Evolutionary conservation across 108 stramenopile species (phyloP).

Genomic region (Cyclotella cryptica): DNA sequence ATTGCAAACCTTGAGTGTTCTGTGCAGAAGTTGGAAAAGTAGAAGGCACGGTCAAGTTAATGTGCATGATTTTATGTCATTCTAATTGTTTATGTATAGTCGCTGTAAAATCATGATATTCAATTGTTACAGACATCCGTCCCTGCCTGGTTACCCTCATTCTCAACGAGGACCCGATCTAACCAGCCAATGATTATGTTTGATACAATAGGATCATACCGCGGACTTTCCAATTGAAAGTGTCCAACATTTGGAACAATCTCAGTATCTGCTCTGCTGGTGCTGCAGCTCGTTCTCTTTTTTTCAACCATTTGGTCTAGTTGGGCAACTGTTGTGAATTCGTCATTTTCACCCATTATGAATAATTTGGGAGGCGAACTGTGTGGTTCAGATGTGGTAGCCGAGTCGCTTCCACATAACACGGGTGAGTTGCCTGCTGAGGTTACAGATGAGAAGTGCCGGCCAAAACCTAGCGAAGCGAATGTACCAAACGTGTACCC

Average conservation of each 20-base stretch:
- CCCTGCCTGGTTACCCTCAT: too few species aligned
- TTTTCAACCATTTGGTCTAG: constrained; percentile 27
- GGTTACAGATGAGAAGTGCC: constrained; percentile 32
- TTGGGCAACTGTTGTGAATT: constrained; percentile 35
- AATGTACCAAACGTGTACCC: constrained; percentile 39
- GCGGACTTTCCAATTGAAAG: constrained; percentile 45
- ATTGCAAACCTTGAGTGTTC: constrained; percentile 27
- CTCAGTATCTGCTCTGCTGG: constrained; percentile 13
- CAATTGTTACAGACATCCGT: background rate
- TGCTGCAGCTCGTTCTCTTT: constrained; percentile 6
- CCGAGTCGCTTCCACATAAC: constrained; percentile 19
- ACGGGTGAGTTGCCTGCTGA: background rate
- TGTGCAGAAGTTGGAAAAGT: background rate
- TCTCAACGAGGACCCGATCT: background rate
- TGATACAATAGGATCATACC: constrained; percentile 31
- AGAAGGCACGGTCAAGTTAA: background rate
- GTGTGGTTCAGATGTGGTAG: background rate
- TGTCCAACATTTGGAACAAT: constrained; percentile 40
- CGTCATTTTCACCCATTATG: constrained; percentile 40
- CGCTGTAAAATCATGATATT: background rate
- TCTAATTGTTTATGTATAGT: background rate
- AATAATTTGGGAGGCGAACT: constrained; percentile 22
- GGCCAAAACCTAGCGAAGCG: constrained; percentile 32
- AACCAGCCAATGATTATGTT: constrained; percentile 36
- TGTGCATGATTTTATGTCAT: background rate